Percentiles rank a stretch among this genome's conserved stretches.
Conservation (phyloP, 768 basidiomycete genomes). For the Hortiboletus flavorubellus region DNA sequence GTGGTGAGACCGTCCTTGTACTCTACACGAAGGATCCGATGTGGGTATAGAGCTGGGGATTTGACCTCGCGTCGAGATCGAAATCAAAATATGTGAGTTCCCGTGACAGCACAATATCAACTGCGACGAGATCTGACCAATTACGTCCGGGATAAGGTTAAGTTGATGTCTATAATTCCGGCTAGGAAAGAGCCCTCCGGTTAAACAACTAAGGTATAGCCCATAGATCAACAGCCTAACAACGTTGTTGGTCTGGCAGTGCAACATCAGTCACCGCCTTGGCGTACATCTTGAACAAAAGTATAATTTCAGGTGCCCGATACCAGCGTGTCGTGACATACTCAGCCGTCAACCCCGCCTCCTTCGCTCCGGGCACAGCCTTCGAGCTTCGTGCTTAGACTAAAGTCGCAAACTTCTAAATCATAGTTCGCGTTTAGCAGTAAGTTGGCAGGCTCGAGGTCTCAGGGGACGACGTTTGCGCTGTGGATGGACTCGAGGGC, state of each 20-base stretch:
- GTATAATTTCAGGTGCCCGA: conserved; percentile 92
- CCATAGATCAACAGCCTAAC: conserved; percentile 69
- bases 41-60: conserved; percentile 1
- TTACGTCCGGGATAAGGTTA: conserved; percentile 82
- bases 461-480: conserved; percentile 76
- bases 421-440: conserved; percentile 89
- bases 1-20: conserved; percentile 75
- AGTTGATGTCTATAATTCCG: conserved; percentile 87
- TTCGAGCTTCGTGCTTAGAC: conserved; percentile 62
- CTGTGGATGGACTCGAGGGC: conserved; percentile 89
- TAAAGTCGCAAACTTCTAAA: conserved; percentile 88
- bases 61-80: conserved; percentile 39
- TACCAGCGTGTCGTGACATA: conserved; percentile 95
- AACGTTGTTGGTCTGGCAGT: conserved; percentile 8
- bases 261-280: conserved; percentile 37
- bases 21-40: conserved; percentile 33
- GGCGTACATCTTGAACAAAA: conserved; percentile 88
- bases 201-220: conserved; percentile 78
- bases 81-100: conserved; percentile 67
- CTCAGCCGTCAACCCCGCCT: conserved; percentile 71
- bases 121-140: conserved; percentile 42
- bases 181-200: conserved; percentile 83
- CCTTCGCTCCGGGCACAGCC: conserved; percentile 49
- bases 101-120: conserved; percentile 18
- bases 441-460: conserved; percentile 84